A percentile compares a stretch with the other conserved stretches of the same genome.
These are phyloP conservation scores for Cystobasidium onofrii DNA, from an alignment of 768 basidiomycete genomes.

Conservation along the genomic window DNA sequence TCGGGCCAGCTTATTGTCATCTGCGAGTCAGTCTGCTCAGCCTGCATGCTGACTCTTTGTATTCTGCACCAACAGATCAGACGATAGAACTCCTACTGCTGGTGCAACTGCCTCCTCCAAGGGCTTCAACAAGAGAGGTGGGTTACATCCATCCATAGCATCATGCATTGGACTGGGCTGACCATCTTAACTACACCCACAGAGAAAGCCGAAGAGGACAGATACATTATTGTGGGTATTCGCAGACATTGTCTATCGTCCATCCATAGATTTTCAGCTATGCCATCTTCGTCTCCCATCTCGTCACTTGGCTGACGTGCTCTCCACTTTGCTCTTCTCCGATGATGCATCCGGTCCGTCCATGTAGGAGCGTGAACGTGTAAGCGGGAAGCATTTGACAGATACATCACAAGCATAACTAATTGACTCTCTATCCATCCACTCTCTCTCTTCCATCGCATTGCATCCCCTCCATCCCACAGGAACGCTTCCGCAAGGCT, in stretches of 20 bases:
- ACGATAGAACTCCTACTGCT: slow-evolving; percentile 9
- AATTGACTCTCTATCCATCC: neutral
- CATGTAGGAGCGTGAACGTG: slow-evolving; percentile 28
- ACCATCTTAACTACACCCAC: neutral
- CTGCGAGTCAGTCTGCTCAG: too few relatives aligned
- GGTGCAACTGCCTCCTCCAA: slow-evolving; percentile 8
- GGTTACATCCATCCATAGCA: neutral
- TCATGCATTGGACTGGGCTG: slow-evolving; percentile 2
- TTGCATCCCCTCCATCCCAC: neutral
- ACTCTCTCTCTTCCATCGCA: neutral
- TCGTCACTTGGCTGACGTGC: neutral
- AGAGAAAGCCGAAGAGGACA: slow-evolving; percentile 28
- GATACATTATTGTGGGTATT: slow-evolving; percentile 22
- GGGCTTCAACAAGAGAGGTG: slow-evolving; percentile 24
- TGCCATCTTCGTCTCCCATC: neutral
- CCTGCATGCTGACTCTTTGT: neutral
- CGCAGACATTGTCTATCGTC: neutral
- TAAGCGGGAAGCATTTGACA: neutral
- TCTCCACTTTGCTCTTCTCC: neutral
- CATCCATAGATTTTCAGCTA: neutral
- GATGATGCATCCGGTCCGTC: neutral
- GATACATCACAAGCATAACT: neutral
- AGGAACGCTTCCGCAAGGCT: slow-evolving; percentile 18
- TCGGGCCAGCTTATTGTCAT: slow-evolving; percentile 1
- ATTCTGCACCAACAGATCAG: neutral